Percentiles rank a stretch among this genome's conserved stretches.
These are phyloP conservation scores for Pleurotus pulmonarius DNA, from an alignment of 768 basidiomycete genomes.

Conservation along the genomic window DNA sequence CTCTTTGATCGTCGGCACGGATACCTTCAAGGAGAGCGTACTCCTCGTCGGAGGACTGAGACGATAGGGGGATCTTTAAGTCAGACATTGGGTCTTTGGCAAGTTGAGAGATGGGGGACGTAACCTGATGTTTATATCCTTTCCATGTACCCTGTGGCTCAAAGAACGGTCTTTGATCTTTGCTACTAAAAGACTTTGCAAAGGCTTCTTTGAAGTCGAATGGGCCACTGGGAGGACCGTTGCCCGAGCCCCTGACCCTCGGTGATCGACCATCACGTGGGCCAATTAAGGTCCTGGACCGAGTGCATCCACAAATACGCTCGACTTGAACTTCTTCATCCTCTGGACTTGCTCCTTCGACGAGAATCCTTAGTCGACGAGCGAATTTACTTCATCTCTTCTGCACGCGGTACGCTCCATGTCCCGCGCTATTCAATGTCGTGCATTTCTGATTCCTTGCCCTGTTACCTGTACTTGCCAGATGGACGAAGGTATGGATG, in stretches of 20 bases:
- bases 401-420: too few relatives aligned
- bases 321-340: neutral
- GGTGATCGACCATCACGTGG: neutral
- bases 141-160: neutral
- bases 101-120: neutral
- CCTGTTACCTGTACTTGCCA: neutral
- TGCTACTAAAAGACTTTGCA: neutral
- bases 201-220: neutral
- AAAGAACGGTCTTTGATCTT: neutral
- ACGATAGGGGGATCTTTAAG: neutral
- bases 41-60: neutral
- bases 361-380: neutral
- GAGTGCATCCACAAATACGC: neutral
- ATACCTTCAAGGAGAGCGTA: neutral
- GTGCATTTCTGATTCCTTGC: neutral
- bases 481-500: slow-evolving; percentile 43
- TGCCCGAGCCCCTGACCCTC: neutral
- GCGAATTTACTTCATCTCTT: too few relatives aligned
- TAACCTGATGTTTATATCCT: neutral
- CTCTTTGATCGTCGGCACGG: neutral
- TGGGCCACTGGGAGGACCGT: neutral
- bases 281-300: neutral
- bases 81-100: neutral
- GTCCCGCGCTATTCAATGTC: too few relatives aligned
- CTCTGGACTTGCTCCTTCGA: neutral